These are phyloP conservation scores for Sphagnum tenellum DNA, from an alignment of 225 moss, liverwort and hornwort species.

Conservation along the genomic window DNA sequence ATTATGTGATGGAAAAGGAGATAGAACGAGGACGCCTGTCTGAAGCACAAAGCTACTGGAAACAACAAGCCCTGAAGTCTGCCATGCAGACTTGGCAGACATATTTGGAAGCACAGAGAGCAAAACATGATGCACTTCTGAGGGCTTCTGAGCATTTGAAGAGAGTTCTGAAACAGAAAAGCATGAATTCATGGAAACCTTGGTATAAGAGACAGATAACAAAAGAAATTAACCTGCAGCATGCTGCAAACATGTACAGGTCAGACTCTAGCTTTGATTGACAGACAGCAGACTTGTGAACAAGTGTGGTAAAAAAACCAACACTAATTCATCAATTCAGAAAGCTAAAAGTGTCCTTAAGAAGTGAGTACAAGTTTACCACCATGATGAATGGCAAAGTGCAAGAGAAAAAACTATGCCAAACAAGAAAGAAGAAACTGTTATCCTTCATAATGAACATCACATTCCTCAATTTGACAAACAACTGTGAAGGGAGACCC, in stretches of 20 bases:
- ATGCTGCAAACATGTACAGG: slow-evolving; percentile 29
- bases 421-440: too few relatives aligned
- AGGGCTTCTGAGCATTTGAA: slow-evolving; percentile 28
- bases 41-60: slow-evolving; percentile 12
- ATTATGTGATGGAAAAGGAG: slow-evolving; percentile 14
- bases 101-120: slow-evolving; percentile 14
- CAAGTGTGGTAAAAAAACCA: too few relatives aligned
- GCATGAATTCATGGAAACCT: slow-evolving; percentile 25
- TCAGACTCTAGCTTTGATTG: not conserved
- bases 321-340: too few relatives aligned
- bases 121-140: slow-evolving; percentile 9
- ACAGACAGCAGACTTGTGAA: too few relatives aligned
- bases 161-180: slow-evolving; percentile 18
- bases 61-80: slow-evolving; percentile 18
- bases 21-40: slow-evolving; percentile 2
- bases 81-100: slow-evolving; percentile 27
- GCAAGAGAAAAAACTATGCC: too few relatives aligned
- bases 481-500: too few relatives aligned
- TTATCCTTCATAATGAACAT: too few relatives aligned
- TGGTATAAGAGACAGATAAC: slow-evolving; percentile 17
- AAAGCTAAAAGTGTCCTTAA: too few relatives aligned
- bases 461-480: too few relatives aligned
- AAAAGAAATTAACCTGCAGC: slow-evolving; percentile 9
- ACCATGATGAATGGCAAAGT: too few relatives aligned
- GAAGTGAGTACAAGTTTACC: too few relatives aligned